Evolutionary conservation across 2,329 filamentous ascomycete genomes (phyloP).

Genomic region (Curvularia spicifera): DNA sequence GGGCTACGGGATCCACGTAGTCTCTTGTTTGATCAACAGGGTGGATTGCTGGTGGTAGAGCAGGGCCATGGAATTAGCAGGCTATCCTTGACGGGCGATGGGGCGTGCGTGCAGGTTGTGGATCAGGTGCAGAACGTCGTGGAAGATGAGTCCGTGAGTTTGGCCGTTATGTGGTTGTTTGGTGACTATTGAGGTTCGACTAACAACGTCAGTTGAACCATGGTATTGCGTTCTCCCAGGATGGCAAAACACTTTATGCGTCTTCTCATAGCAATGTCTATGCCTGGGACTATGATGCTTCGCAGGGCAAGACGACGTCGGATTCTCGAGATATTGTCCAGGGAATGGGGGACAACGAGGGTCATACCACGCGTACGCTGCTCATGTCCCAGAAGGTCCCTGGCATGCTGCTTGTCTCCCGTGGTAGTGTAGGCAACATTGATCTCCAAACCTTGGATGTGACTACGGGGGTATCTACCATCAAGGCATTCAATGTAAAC

Average conservation of each 20-base stretch:
- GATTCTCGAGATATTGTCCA: conserved; percentile 61
- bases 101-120: conserved; percentile 38
- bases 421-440: conserved; percentile 69
- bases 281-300: conserved; percentile 69
- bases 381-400: conserved; percentile 63
- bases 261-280: conserved; percentile 66
- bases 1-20: conserved; percentile 54
- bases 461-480: conserved; percentile 67
- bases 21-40: conserved; percentile 56
- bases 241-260: conserved; percentile 59
- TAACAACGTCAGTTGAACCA: conserved; percentile 54
- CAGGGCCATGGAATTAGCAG: conserved; percentile 49
- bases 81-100: conserved; percentile 44
- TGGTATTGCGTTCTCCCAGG: conserved; percentile 57
- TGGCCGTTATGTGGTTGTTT: neutral
- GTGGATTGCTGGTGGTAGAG: conserved; percentile 59
- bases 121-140: conserved; percentile 34
- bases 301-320: conserved; percentile 55
- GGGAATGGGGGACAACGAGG: conserved; percentile 64
- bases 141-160: conserved; percentile 39
- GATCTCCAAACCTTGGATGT: conserved; percentile 62
- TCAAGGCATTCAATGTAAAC: conserved; percentile 66
- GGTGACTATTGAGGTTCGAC: neutral
- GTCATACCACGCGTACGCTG: conserved; percentile 71
- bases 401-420: conserved; percentile 67